Conservation (phyloP, 306 rosid genomes). For the Prunus salicina region DNA sequence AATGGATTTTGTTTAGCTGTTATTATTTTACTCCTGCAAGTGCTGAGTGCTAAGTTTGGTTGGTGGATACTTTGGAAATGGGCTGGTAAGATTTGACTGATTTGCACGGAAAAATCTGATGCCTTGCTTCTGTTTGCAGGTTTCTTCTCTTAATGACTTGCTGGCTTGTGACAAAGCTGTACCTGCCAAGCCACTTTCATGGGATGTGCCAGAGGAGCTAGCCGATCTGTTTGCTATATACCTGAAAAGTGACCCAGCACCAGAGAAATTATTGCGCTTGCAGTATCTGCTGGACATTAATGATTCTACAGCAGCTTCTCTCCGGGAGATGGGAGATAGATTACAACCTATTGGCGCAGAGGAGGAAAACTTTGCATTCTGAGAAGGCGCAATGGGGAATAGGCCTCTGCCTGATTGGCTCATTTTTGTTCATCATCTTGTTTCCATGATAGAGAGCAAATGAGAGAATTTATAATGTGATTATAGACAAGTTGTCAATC, state of each 20-base stretch:
- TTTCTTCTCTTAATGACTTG: conserved; percentile 61
- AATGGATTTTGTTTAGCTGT: conserved; percentile 16
- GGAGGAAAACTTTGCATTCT: conserved; percentile 90
- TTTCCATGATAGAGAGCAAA: neutral
- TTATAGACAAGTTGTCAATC: conserved; percentile 12
- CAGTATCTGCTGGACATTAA: conserved; percentile 83
- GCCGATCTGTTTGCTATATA: conserved; percentile 74
- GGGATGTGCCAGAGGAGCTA: conserved; percentile 79
- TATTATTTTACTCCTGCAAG: neutral
- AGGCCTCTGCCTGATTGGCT: conserved; percentile 4
- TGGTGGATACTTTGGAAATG: neutral
- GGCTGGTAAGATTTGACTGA: neutral
- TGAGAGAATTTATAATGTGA: neutral
- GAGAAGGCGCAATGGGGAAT: conserved; percentile 7
- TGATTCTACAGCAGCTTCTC: conserved; percentile 70
- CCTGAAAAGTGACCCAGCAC: conserved; percentile 60
- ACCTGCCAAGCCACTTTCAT: conserved; percentile 45
- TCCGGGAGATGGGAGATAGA: conserved; percentile 65
- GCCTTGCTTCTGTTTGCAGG: conserved; percentile 26
- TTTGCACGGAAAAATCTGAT: neutral
- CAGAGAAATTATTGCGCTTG: conserved; percentile 76
- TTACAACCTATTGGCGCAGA: conserved; percentile 43
- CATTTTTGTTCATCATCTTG: conserved; percentile 21
- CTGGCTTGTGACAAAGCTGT: conserved; percentile 68
- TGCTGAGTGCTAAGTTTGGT: neutral